phyloP scores from a whole-genome alignment of 106 monocot species.

The Amphibolis antarctica region DNA sequence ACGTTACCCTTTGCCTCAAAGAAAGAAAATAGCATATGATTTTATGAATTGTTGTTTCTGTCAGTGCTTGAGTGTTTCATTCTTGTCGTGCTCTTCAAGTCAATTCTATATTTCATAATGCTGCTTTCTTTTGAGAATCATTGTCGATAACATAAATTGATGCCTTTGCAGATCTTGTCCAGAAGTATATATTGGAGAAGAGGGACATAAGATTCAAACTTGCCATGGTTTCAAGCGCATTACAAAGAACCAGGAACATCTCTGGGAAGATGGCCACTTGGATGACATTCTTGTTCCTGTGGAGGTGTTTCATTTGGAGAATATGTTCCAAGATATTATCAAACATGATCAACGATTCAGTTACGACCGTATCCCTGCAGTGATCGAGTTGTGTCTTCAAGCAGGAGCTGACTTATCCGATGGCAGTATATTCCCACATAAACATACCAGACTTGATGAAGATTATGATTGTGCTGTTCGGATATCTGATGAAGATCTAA shows the following conservation, averaged over 20 bases:
- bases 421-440: conserved; percentile 11
- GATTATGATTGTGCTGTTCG: too few species aligned
- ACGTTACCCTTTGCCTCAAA: too few species aligned
- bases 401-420: conserved; percentile 53
- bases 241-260: conserved; percentile 35
- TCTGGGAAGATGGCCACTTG: conserved; percentile 38
- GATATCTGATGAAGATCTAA: conserved; percentile 20
- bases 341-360: conserved; percentile 75
- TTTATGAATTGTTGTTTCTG: too few species aligned
- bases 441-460: neutral
- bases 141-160: too few species aligned
- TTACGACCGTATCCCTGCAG: conserved; percentile 52
- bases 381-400: conserved; percentile 72
- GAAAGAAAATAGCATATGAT: too few species aligned
- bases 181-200: conserved; percentile 54
- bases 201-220: conserved; percentile 62
- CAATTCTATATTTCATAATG: too few species aligned
- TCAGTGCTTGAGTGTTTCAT: too few species aligned
- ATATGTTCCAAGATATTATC: conserved; percentile 60
- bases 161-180: conserved; percentile 50
- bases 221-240: conserved; percentile 64
- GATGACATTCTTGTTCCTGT: conserved; percentile 55
- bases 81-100: too few species aligned
- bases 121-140: too few species aligned
- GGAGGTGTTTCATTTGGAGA: conserved; percentile 51